Evolutionary conservation across 1,139 yeast genomes (phyloP), one percentile per base, ranked within the genome.

Genomic region (Meyerozyma athensensis): DNA sequence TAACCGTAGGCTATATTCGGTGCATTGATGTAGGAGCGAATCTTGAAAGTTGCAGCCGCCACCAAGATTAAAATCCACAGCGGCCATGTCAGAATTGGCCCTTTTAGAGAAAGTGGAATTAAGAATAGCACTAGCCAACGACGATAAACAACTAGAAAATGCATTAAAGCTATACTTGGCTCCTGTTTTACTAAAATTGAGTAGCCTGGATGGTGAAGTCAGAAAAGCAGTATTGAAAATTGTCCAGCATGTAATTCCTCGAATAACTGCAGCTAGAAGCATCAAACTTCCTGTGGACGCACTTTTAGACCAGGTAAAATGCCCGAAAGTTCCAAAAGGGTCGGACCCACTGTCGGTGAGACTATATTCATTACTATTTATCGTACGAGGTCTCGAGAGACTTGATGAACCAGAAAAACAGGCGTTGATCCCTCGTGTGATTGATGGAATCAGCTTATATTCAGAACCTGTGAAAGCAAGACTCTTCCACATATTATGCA

Each of bases 81-180:
- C 32, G 19, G 23, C 23, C 10, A 28, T 28, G 32, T 28, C 69
- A 30, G 92, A 84, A 52, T 60, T 78, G 40, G 65, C 74, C 2
- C 63, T 84, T 41, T 70, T 85, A 33, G 79, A 79, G 53, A 81
- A 78, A 52, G 97, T 87, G 1, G 98, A 92, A 59, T 74, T 92
- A 35, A 68, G 90, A 36, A 70, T 92, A 32, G 94, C 95, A 1
- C 63, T 92, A 35, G 89, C 97, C 0, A 77, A 76, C 38, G 67
- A 79, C 1, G 86, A 82, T 39, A 68, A 61, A 2, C 84, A 83
- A 50, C 73, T 89, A 39, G 81, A 85, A 50, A 57, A 70, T 6
- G 63, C 82, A 9, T 57, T 92, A 30, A 69, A 70, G 14, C 58
- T 77, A 1, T 92, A 85, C 53, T 66, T 92, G 35, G 72, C 89